Evolutionary conservation across 352 stramenopile species (phyloP).

Genomic region (Globisporangium sylvaticum): DNA sequence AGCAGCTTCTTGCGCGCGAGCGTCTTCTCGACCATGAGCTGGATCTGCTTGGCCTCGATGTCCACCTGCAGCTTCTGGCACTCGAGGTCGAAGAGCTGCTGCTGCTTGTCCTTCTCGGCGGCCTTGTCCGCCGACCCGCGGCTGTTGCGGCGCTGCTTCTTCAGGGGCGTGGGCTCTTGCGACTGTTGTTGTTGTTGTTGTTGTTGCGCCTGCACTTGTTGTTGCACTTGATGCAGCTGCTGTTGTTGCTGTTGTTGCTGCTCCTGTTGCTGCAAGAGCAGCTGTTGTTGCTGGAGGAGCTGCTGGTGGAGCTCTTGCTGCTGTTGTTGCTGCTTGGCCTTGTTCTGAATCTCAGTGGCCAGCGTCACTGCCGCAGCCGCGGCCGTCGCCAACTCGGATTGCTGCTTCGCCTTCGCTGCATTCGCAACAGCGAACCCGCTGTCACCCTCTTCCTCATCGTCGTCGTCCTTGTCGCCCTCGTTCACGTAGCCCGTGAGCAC

Average conservation of each 20-base stretch:
- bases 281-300: background rate
- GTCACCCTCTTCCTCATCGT: background rate
- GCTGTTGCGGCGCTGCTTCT: slow-evolving; percentile 6
- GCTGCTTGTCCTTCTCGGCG: slow-evolving; percentile 31
- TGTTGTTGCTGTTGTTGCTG: background rate
- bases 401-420: background rate
- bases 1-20: slow-evolving; percentile 43
- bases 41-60: slow-evolving; percentile 43
- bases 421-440: background rate
- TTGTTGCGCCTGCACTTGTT: background rate
- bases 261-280: background rate
- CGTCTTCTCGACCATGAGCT: slow-evolving; percentile 46
- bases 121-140: background rate
- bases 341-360: background rate
- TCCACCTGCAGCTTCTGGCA: slow-evolving; percentile 45
- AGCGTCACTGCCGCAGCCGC: background rate
- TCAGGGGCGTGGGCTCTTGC: background rate
- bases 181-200: background rate
- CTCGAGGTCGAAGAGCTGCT: slow-evolving; percentile 44
- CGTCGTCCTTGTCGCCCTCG: slow-evolving; percentile 17
- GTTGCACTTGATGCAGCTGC: background rate
- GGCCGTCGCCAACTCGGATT: background rate
- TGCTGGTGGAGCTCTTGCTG: slow-evolving; percentile 3
- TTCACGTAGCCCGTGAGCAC: slow-evolving; percentile 28
- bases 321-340: slow-evolving; percentile 1